A percentile compares a stretch with the other conserved stretches of the same genome.
phyloP scores from a whole-genome alignment of 306 rosid species.

The Elaeagnus macrophylla region DNA sequence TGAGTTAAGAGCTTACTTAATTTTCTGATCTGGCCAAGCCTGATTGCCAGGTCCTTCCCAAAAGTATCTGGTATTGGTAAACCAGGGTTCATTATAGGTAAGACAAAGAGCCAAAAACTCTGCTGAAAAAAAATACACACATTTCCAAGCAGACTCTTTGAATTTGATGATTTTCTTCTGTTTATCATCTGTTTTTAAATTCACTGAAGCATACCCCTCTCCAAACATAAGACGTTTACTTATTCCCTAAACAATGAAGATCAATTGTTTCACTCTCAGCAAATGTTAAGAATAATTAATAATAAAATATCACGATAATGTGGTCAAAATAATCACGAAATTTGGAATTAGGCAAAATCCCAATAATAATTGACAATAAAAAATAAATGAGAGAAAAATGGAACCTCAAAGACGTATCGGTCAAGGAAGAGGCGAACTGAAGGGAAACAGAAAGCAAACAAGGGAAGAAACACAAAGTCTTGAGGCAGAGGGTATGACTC shows the following conservation, averaged over 20 bases:
- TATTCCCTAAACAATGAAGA: slow-evolving; percentile 12
- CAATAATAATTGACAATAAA: background rate
- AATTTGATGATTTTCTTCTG: slow-evolving; percentile 25
- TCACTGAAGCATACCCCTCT: slow-evolving; percentile 9
- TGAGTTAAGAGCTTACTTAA: slow-evolving; percentile 18
- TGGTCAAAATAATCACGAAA: no score
- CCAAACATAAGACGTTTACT: slow-evolving; percentile 16
- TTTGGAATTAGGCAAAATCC: background rate
- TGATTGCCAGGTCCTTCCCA: slow-evolving; percentile 37
- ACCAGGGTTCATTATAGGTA: slow-evolving; percentile 30
- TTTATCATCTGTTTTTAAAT: slow-evolving; percentile 1
- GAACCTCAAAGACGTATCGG: slow-evolving; percentile 24
- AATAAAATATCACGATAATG: no score
- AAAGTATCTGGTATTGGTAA: slow-evolving; percentile 16
- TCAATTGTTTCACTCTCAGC: background rate
- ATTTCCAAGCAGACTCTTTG: slow-evolving; percentile 33
- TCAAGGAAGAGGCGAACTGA: slow-evolving; percentile 28
- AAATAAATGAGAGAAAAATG: background rate
- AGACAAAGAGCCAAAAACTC: slow-evolving; percentile 28
- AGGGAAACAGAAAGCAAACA: slow-evolving; percentile 25
- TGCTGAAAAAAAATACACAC: slow-evolving; percentile 23
- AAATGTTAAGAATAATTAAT: background rate
- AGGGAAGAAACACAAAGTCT: slow-evolving; percentile 27
- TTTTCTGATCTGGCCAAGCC: slow-evolving; percentile 31
- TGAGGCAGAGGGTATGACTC: slow-evolving; percentile 21